phyloP scores from a whole-genome alignment of 768 basidiomycete species.

The Suillus lakei region DNA sequence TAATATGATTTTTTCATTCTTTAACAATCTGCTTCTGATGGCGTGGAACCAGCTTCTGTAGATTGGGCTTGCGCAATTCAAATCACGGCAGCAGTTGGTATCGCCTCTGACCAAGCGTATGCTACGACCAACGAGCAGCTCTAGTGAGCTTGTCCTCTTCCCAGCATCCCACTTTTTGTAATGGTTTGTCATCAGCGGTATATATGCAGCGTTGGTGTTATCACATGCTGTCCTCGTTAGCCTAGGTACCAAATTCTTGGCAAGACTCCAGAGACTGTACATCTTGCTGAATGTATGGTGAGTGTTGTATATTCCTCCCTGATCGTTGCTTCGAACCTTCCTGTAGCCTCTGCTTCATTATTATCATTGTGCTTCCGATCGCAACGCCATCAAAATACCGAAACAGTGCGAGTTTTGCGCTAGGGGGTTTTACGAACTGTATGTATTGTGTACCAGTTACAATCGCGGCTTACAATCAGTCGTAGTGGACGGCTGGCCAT shows the following conservation, averaged over 20 bases:
- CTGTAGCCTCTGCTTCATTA: slow-evolving; percentile 18
- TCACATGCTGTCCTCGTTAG: slow-evolving; percentile 67
- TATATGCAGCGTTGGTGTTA: slow-evolving; percentile 62
- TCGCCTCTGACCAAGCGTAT: slow-evolving; percentile 45
- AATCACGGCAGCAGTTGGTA: slow-evolving; percentile 54
- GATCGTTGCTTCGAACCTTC: neutral
- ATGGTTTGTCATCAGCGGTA: slow-evolving; percentile 54
- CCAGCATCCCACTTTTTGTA: slow-evolving; percentile 3
- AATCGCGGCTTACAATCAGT: neutral
- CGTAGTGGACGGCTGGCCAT: slow-evolving; percentile 44
- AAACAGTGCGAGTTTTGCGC: slow-evolving; percentile 43
- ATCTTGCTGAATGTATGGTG: slow-evolving; percentile 44
- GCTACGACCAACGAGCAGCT: slow-evolving; percentile 47
- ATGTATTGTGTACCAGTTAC: slow-evolving; percentile 4
- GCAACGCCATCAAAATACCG: slow-evolving; percentile 40
- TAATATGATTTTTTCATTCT: neutral
- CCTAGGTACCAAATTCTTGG: slow-evolving; percentile 63
- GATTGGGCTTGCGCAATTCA: too few relatives aligned
- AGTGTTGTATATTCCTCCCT: slow-evolving; percentile 10
- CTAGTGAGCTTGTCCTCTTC: slow-evolving; percentile 42
- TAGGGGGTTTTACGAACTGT: slow-evolving; percentile 41
- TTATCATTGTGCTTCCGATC: slow-evolving; percentile 45
- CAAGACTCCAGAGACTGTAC: slow-evolving; percentile 63
- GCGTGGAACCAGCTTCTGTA: slow-evolving; percentile 47
- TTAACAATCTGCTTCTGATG: neutral